Percentiles rank a stretch among this genome's conserved stretches.
These are phyloP conservation scores for Pseudoturritis turrita DNA, from an alignment of 345 rosid genomes.

Conservation along the genomic window DNA sequence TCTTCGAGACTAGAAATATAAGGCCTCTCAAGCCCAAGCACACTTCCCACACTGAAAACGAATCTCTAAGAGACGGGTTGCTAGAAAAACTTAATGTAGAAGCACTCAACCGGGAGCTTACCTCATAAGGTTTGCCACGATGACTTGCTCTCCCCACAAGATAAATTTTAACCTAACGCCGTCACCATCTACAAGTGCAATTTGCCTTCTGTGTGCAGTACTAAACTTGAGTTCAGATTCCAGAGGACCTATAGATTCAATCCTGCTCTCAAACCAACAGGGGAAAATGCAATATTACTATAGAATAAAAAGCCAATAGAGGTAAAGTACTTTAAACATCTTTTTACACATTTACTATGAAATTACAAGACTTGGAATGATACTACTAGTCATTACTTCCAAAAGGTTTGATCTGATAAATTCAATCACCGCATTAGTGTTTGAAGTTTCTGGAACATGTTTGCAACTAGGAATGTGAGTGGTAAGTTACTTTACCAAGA, in stretches of 20 bases:
- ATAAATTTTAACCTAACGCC: slow-evolving; percentile 60
- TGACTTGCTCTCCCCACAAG: slow-evolving; percentile 87
- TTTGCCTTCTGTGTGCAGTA: slow-evolving; percentile 55
- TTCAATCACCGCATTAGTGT: not conserved
- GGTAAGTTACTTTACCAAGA: slow-evolving; percentile 12
- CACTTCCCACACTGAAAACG: slow-evolving; percentile 69
- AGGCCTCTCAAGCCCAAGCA: slow-evolving; percentile 88
- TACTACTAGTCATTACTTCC: not conserved
- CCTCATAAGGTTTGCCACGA: slow-evolving; percentile 87
- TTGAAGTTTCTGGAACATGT: not conserved
- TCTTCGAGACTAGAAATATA: slow-evolving; percentile 59
- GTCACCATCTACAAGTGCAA: slow-evolving; percentile 69
- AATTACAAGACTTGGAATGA: not conserved
- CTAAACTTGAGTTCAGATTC: slow-evolving; percentile 55
- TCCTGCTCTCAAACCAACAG: slow-evolving; percentile 45
- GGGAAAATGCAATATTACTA: not conserved
- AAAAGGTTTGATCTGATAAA: not conserved
- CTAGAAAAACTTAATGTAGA: not conserved
- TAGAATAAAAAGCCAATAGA: not conserved
- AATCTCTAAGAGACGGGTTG: slow-evolving; percentile 12
- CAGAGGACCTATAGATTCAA: slow-evolving; percentile 67
- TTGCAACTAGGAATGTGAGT: slow-evolving; percentile 9
- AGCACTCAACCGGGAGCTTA: slow-evolving; percentile 32
- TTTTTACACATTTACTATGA: not conserved
- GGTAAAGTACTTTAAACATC: not conserved